phyloP scores from a whole-genome alignment of 1,284 basidiomycete species.

The Fomitopsis palustris region DNA sequence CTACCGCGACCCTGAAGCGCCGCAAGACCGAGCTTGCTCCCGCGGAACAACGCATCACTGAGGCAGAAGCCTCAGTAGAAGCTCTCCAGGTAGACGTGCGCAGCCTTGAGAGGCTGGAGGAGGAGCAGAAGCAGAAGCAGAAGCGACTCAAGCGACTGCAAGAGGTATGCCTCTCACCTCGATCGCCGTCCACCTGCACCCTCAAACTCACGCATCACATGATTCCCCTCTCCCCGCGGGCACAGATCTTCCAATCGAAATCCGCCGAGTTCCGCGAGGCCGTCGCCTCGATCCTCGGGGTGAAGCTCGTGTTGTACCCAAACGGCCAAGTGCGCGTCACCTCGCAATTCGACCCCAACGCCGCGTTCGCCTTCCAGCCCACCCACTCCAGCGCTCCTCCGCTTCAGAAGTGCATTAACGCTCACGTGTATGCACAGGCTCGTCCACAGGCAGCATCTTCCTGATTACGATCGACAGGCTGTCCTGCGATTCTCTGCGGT shows the following conservation, averaged over 20 bases:
- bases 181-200: no score
- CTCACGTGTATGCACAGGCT: constrained; percentile 22
- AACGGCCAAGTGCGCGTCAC: constrained; percentile 84
- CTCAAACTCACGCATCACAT: constrained; percentile 27
- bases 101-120: constrained; percentile 48
- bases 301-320: constrained; percentile 81
- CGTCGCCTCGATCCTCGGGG: constrained; percentile 76
- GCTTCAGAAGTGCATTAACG: constrained; percentile 22
- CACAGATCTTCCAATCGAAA: constrained; percentile 68
- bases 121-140: constrained; percentile 65
- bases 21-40: constrained; percentile 49
- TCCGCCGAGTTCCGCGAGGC: constrained; percentile 80
- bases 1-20: constrained; percentile 42
- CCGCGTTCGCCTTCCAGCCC: constrained; percentile 72
- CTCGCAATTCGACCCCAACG: constrained; percentile 70
- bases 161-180: no score
- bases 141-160: constrained; percentile 72
- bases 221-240: no score
- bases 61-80: constrained; percentile 33
- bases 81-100: constrained; percentile 36
- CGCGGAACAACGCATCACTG: constrained; percentile 32
- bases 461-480: constrained; percentile 29
- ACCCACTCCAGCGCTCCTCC: constrained; percentile 11
- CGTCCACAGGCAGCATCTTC: constrained; percentile 23
- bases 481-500: constrained; percentile 17